Evolutionary conservation across 2,329 filamentous ascomycete genomes (phyloP).

Genomic region (Aspergillus glaucus): DNA sequence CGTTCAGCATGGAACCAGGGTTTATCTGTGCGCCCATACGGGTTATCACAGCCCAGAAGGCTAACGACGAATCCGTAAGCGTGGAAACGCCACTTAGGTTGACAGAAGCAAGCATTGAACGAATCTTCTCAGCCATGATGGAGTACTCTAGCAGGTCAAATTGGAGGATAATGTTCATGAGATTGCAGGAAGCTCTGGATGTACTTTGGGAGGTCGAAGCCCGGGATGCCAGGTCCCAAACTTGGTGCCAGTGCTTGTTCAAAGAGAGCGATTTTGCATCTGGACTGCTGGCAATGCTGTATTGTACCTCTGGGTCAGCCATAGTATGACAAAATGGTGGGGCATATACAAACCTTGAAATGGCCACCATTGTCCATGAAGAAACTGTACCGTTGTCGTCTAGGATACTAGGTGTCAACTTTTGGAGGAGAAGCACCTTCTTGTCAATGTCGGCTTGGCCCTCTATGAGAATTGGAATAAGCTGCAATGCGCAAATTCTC

Average conservation of each 20-base stretch:
- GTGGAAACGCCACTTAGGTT: constrained; percentile 75
- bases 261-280: constrained; percentile 37
- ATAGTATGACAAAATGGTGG: background rate
- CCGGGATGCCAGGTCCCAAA: constrained; percentile 69
- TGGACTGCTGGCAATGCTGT: constrained; percentile 28
- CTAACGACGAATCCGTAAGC: constrained; percentile 71
- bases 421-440: constrained; percentile 51
- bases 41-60: constrained; percentile 65
- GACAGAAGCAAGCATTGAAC: constrained; percentile 66
- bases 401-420: constrained; percentile 53
- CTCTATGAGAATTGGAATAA: constrained; percentile 48
- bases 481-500: constrained; percentile 49
- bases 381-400: constrained; percentile 63
- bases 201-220: constrained; percentile 63
- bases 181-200: constrained; percentile 69
- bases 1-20: constrained; percentile 61
- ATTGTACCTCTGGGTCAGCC: constrained; percentile 5
- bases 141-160: constrained; percentile 61
- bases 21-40: constrained; percentile 60
- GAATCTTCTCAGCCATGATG: constrained; percentile 61
- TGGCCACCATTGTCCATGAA: constrained; percentile 80
- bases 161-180: constrained; percentile 64
- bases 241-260: constrained; percentile 57
- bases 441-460: constrained; percentile 46
- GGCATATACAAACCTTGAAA: constrained; percentile 58